Conservation (phyloP, 371 early-diverging fungal species). For the Gilbertella persicaria region DNA sequence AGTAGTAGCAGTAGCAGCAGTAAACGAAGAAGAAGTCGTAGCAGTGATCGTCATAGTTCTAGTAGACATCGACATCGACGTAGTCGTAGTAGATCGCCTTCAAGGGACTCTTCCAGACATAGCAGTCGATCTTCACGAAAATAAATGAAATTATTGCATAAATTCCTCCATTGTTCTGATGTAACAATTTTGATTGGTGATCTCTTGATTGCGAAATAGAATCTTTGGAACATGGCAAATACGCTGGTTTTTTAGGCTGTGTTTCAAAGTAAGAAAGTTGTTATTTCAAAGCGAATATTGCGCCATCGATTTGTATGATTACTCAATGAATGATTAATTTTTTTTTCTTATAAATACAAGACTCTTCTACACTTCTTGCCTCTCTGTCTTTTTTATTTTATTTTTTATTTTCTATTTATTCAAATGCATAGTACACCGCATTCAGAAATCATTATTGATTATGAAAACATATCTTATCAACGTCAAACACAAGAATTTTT, state of each 20-base stretch:
- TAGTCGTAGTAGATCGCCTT: slow-evolving; percentile 8
- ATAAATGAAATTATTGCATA: too few species aligned
- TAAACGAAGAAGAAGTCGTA: slow-evolving; percentile 1
- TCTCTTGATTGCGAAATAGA: slow-evolving; percentile 1
- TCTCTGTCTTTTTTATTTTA: background rate
- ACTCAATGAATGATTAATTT: slow-evolving; percentile 1
- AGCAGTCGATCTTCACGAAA: slow-evolving; percentile 1
- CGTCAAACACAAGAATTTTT: slow-evolving; percentile 27
- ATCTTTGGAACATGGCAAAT: slow-evolving; percentile 16
- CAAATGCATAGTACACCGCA: slow-evolving; percentile 2
- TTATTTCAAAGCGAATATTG: slow-evolving; percentile 6
- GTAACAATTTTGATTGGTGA: background rate
- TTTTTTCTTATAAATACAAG: slow-evolving; percentile 2
- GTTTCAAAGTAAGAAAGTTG: slow-evolving; percentile 9
- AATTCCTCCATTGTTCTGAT: too few species aligned
- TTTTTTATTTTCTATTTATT: background rate
- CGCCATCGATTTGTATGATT: slow-evolving; percentile 20
- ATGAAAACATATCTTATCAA: slow-evolving; percentile 26
- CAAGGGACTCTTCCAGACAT: slow-evolving; percentile 8
- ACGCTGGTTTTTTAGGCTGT: slow-evolving; percentile 6
- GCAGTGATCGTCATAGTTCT: background rate
- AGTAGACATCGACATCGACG: background rate
- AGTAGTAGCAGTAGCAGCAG: background rate
- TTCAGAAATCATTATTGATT: slow-evolving; percentile 41
- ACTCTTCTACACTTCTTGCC: background rate